Evolutionary conservation across 1,284 basidiomycete genomes (phyloP), one percentile per base, ranked within the genome.

Genomic region (Coniferiporia sulphurascens): DNA sequence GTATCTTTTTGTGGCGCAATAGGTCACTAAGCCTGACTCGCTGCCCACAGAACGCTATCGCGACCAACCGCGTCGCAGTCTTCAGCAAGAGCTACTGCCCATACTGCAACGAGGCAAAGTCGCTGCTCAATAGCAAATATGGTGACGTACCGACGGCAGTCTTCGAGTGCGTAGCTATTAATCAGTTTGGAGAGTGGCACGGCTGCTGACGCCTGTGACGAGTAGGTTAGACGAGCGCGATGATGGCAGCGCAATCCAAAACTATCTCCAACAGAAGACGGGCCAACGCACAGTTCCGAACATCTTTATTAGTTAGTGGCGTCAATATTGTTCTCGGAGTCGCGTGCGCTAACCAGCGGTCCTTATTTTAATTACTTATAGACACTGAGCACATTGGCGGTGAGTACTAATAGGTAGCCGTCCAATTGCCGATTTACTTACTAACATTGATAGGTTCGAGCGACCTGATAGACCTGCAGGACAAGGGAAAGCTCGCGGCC

Each of bases 271-370:
- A 27, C 60, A 67, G 48, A 69, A 67, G 65, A 69, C 71, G 9
- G 65, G 63, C 3, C 71, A 72, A 59, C 44, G 65, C 6, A 71
- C 70, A 17, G 71, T 73, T 5, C 71, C 71, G 36, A 72, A 71
- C 64, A 69, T 73, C 59, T 73, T 70, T 62, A 69, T 72, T 48
- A 62, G 69, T 69, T 51, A 48, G 69, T 65, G 27, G 21, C 38
- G 2, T 48, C 12, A 35, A 9, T 32, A 32, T 32, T 36, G 55
- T 19, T 51, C 15, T 22, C 13, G 19, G 6, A 17, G n/a, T 9
- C 7, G 32, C 27, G 17, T 21, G 15, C 52, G 21, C 38, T 51
- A n/a, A 50, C 13, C 15, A 45, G 21, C 17, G 1, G 43, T 6
- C 15, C 13, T 19, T 27, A 27, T 27, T 27, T 27, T 5, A 27